Conservation (phyloP, 805 yeast species). For the Millerozyma acaciae region DNA sequence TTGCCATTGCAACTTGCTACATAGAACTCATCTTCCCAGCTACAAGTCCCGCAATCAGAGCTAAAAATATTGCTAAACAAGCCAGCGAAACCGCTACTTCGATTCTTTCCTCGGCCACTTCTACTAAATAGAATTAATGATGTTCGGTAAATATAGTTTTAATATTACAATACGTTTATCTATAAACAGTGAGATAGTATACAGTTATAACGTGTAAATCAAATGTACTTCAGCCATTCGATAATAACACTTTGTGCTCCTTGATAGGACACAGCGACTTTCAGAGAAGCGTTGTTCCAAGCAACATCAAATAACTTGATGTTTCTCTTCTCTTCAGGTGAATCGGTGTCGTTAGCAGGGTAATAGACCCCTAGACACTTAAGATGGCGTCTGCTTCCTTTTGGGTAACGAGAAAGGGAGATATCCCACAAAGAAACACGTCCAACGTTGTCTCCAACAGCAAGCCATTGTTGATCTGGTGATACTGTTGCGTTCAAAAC, state of each 20-base stretch:
- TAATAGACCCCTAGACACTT: slow-evolving; percentile 5
- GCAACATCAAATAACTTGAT: slow-evolving; percentile 35
- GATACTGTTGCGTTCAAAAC: slow-evolving; percentile 54
- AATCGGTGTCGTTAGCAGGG: slow-evolving; percentile 2
- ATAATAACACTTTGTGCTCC: slow-evolving; percentile 31
- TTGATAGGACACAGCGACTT: slow-evolving; percentile 30
- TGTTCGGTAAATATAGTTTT: background rate
- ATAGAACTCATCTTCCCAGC: slow-evolving; percentile 49
- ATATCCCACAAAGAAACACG: slow-evolving; percentile 50
- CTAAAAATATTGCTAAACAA: slow-evolving; percentile 17
- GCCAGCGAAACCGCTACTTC: slow-evolving; percentile 15
- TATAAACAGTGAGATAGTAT: slow-evolving; percentile 1
- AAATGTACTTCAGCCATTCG: slow-evolving; percentile 9
- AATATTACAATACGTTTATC: slow-evolving; percentile 4
- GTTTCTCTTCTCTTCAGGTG: slow-evolving; percentile 7
- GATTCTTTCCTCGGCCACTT: slow-evolving; percentile 5
- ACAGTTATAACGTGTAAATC: background rate
- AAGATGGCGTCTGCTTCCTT: slow-evolving; percentile 1
- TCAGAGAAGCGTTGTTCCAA: slow-evolving; percentile 29
- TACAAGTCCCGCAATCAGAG: slow-evolving; percentile 28
- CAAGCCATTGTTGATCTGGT: slow-evolving; percentile 45
- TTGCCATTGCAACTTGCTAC: slow-evolving; percentile 52
- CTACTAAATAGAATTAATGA: background rate
- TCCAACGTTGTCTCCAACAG: slow-evolving; percentile 67
- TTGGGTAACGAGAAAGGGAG: slow-evolving; percentile 1